phyloP scores from a whole-genome alignment of 2,329 filamentous ascomycete species.

The Phyllosticta citribraziliensis region DNA sequence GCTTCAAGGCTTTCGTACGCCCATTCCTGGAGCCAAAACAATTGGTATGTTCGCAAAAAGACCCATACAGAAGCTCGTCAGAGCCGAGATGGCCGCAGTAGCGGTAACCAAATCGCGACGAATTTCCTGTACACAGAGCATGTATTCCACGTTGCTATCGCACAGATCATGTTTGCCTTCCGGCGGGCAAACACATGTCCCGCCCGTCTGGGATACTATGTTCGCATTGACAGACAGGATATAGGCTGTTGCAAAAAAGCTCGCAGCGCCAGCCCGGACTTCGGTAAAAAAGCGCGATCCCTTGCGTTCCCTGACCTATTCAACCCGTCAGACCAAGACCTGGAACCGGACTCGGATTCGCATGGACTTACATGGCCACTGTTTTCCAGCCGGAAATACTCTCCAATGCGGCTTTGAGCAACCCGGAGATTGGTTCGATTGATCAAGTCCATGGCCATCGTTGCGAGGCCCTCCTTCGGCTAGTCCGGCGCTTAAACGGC shows the following conservation, averaged over 20 bases:
- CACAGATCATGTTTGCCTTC: conserved; percentile 43
- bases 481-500: not conserved
- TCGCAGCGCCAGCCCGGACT: conserved; percentile 70
- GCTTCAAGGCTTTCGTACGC: conserved; percentile 22
- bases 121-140: conserved; percentile 51
- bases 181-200: conserved; percentile 62
- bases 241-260: conserved; percentile 40
- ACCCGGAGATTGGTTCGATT: conserved; percentile 25
- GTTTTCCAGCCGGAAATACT: conserved; percentile 64
- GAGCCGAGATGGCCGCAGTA: conserved; percentile 70
- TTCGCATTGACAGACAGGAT: conserved; percentile 62
- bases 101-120: conserved; percentile 75
- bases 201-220: conserved; percentile 62
- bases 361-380: conserved; percentile 62
- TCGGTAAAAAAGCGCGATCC: conserved; percentile 74
- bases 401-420: conserved; percentile 26
- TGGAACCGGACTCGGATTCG: conserved; percentile 2
- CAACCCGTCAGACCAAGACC: conserved; percentile 10
- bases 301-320: conserved; percentile 58
- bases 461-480: not conserved
- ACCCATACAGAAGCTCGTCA: conserved; percentile 77
- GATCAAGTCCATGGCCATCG: conserved; percentile 15
- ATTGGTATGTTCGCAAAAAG: conserved; percentile 73
- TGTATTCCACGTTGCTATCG: conserved; percentile 47
- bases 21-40: conserved; percentile 65